Percentiles rank a stretch among this genome's conserved stretches.
These are phyloP conservation scores for Vinca major DNA, from an alignment of 305 asterid species.

Conservation along the genomic window DNA sequence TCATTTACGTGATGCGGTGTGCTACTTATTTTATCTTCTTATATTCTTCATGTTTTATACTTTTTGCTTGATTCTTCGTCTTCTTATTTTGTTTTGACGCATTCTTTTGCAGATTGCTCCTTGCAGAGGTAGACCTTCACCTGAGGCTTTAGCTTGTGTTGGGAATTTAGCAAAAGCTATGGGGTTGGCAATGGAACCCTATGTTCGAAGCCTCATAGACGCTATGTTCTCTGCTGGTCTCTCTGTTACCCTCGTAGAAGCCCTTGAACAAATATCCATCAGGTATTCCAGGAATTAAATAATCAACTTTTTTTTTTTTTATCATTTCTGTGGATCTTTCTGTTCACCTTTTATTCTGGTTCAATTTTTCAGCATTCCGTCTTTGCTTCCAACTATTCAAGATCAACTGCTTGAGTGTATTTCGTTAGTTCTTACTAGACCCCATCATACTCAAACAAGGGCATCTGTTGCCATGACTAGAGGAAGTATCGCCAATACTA, in stretches of 20 bases:
- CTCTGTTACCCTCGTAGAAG: conserved; percentile 68
- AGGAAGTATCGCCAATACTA: conserved; percentile 48
- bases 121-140: conserved; percentile 89
- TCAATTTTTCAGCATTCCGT: conserved; percentile 61
- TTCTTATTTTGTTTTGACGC: background rate
- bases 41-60: conserved; percentile 5
- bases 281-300: conserved; percentile 35
- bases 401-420: conserved; percentile 78
- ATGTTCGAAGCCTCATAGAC: conserved; percentile 79
- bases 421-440: conserved; percentile 70
- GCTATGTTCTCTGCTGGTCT: conserved; percentile 88
- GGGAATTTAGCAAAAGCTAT: conserved; percentile 96
- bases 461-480: conserved; percentile 44
- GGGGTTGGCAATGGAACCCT: conserved; percentile 87
- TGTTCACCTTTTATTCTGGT: conserved; percentile 19
- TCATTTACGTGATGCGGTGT: conserved; percentile 96
- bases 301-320: conserved; percentile 11
- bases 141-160: conserved; percentile 96
- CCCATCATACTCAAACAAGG: conserved; percentile 62
- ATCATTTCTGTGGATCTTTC: conserved; percentile 12
- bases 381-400: conserved; percentile 85
- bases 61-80: background rate
- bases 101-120: conserved; percentile 74
- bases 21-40: conserved; percentile 20
- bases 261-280: conserved; percentile 72